Conservation (phyloP, 306 rosid species). For the Prunus padus region DNA sequence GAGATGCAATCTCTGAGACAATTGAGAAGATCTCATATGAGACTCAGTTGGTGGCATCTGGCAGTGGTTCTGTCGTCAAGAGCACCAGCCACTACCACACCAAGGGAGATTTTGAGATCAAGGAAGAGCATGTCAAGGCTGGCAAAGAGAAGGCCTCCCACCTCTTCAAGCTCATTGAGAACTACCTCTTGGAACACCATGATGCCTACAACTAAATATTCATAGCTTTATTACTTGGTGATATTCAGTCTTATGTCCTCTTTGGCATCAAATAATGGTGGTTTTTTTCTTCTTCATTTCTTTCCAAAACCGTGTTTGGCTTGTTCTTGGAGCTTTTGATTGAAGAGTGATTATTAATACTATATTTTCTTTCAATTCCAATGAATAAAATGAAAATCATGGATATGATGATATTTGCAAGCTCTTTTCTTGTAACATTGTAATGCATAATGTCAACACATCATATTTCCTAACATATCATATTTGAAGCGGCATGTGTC, state of each 20-base stretch:
- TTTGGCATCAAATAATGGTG: not conserved
- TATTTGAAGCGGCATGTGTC: too few relatives aligned
- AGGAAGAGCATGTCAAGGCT: constrained; percentile 38
- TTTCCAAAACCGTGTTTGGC: not conserved
- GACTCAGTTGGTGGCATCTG: constrained; percentile 33
- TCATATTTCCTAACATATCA: too few relatives aligned
- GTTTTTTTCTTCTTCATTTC: not conserved
- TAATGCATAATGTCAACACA: too few relatives aligned
- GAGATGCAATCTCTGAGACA: constrained; percentile 31
- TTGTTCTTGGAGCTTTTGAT: not conserved
- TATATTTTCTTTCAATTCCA: not conserved
- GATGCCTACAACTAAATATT: constrained; percentile 30
- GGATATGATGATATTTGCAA: not conserved
- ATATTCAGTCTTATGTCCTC: not conserved
- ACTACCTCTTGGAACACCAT: constrained; percentile 34
- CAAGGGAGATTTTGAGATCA: constrained; percentile 32
- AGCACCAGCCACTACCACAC: constrained; percentile 27
- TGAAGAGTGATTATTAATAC: constrained; percentile 4
- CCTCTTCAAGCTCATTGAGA: constrained; percentile 42
- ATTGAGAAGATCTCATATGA: constrained; percentile 43
- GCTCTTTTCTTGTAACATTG: not conserved
- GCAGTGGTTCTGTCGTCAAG: constrained; percentile 41
- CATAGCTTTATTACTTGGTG: not conserved
- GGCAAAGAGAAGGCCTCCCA: constrained; percentile 32
- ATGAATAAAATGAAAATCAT: constrained; percentile 7